Evolutionary conservation across 78 protist species (phyloP).

Genomic region (Pelomyxa schiedti): DNA sequence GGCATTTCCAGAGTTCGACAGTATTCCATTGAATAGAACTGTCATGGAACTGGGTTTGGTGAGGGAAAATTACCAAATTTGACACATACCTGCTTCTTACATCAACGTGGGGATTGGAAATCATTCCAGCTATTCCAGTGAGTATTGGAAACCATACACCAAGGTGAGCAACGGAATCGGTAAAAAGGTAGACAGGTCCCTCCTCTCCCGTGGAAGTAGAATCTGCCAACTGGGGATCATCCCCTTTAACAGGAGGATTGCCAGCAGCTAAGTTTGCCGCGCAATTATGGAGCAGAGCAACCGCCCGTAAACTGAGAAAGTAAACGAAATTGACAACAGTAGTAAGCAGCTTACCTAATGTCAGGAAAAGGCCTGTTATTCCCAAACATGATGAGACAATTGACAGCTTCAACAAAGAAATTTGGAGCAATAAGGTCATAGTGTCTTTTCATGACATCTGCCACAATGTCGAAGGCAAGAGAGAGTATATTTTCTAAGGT

Average conservation of each 20-base stretch:
- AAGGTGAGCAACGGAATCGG: constrained; percentile 40
- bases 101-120: background rate
- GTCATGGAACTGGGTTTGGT: too few species aligned
- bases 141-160: constrained; percentile 55
- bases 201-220: background rate
- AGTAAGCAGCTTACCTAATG: background rate
- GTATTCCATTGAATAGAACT: background rate
- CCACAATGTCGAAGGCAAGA: constrained; percentile 58
- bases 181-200: constrained; percentile 17
- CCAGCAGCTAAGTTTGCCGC: constrained; percentile 10
- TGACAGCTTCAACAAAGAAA: constrained; percentile 75
- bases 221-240: constrained; percentile 20
- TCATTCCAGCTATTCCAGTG: constrained; percentile 48
- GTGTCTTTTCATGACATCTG: constrained; percentile 23
- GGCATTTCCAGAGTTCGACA: constrained; percentile 37
- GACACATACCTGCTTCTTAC: background rate
- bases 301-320: constrained; percentile 11
- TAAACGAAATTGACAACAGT: background rate
- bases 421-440: constrained; percentile 21
- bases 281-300: constrained; percentile 38
- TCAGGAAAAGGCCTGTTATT: constrained; percentile 11
- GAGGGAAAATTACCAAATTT: too few species aligned
- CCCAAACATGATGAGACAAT: constrained; percentile 72
- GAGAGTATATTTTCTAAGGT: background rate
- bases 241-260: constrained; percentile 26